Evolutionary conservation across 2,329 filamentous ascomycete species (phyloP).

Genomic region (Ophiobolus disseminans): DNA sequence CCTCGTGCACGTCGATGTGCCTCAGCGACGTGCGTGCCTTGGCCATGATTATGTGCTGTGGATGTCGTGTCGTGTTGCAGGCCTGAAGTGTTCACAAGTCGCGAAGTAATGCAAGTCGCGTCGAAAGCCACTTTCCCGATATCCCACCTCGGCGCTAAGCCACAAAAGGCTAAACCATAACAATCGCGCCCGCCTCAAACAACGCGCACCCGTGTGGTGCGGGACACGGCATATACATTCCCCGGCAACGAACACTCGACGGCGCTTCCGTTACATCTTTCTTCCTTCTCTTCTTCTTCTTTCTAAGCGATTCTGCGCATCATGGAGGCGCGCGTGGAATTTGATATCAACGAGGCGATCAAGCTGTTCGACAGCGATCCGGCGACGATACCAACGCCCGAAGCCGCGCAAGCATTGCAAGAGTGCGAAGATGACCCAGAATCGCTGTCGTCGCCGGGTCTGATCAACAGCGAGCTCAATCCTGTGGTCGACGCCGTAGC

Average conservation of each 20-base stretch:
- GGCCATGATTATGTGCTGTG: conserved; percentile 35
- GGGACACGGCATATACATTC: conserved; percentile 21
- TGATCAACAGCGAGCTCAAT: conserved; percentile 87
- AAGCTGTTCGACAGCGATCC: conserved; percentile 98
- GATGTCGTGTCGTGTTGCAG: conserved; percentile 18
- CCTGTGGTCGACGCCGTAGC: conserved; percentile 91
- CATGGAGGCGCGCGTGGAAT: conserved; percentile 73
- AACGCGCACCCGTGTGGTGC: conserved; percentile 24
- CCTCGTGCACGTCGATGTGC: conserved; percentile 35
- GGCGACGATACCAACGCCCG: conserved; percentile 78
- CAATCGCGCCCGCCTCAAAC: conserved; percentile 22
- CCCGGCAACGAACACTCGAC: conserved; percentile 15
- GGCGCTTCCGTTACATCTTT: conserved; percentile 24
- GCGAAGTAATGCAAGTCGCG: conserved; percentile 15
- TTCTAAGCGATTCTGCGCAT: conserved; percentile 52
- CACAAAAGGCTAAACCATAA: conserved; percentile 29
- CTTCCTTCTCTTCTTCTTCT: conserved; percentile 15
- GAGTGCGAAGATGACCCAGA: conserved; percentile 95
- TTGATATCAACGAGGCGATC: conserved; percentile 95
- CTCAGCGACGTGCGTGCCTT: conserved; percentile 39
- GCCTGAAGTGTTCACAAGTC: conserved; percentile 12
- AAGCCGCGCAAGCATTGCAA: conserved; percentile 81
- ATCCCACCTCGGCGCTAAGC: too few species aligned
- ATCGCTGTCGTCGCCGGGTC: conserved; percentile 71
- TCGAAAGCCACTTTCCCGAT: too few species aligned